Evolutionary conservation across 176 grass and related monocot species (phyloP).

Genomic region (Ampelocalamus luodianensis): DNA sequence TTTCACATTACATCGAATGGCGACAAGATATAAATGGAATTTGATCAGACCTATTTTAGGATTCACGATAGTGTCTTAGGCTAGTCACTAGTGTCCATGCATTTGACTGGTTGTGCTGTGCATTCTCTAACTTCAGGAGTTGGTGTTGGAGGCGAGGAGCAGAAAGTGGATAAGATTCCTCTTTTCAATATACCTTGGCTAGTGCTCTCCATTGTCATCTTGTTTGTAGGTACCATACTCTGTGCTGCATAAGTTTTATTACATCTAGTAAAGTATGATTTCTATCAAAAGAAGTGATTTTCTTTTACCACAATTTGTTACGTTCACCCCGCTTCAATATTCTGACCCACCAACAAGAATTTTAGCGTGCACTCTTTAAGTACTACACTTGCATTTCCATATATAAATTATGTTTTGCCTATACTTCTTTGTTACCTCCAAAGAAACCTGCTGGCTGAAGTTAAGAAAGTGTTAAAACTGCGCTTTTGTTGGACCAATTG

Average conservation of each 20-base stretch:
- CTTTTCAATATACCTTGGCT: slow-evolving; percentile 91
- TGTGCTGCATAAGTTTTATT: slow-evolving; percentile 39
- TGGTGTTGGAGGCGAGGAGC: slow-evolving; percentile 93
- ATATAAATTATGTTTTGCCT: neutral
- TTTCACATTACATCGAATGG: neutral
- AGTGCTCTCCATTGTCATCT: slow-evolving; percentile 71
- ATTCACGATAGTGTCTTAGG: neutral
- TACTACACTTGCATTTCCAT: no score
- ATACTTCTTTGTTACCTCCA: neutral
- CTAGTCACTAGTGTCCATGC: neutral
- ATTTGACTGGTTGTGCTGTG: slow-evolving; percentile 18
- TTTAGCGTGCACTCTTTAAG: neutral
- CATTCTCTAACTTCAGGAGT: slow-evolving; percentile 65
- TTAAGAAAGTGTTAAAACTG: neutral
- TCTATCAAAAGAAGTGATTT: slow-evolving; percentile 24
- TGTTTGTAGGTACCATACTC: slow-evolving; percentile 99
- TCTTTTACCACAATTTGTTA: neutral
- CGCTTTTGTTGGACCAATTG: neutral
- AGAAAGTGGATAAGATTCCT: no score
- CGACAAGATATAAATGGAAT: slow-evolving; percentile 5
- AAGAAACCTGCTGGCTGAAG: neutral
- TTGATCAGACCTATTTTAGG: neutral
- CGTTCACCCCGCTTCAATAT: slow-evolving; percentile 11
- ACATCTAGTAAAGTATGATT: neutral
- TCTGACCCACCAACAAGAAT: neutral